These are phyloP conservation scores for Tolypocladium inflatum DNA, from an alignment of 2,329 filamentous ascomycete genomes.

Conservation along the genomic window DNA sequence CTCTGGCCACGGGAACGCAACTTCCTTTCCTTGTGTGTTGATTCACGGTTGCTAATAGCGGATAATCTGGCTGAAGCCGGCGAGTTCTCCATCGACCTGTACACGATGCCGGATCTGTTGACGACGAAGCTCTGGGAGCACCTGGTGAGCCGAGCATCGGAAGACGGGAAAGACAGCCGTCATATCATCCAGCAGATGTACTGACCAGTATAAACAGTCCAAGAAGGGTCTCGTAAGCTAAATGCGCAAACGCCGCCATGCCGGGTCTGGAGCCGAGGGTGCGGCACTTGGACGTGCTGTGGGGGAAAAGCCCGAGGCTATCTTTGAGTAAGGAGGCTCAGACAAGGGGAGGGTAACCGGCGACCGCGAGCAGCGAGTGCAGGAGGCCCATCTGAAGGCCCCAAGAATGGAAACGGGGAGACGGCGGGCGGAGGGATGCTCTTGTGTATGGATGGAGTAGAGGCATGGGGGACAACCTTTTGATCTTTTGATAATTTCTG, in stretches of 20 bases:
- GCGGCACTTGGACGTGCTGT: not conserved
- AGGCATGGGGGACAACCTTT: not conserved
- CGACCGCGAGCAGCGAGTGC: not conserved
- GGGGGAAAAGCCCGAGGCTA: not conserved
- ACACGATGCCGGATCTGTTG: slow-evolving; percentile 84
- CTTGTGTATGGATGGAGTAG: not conserved
- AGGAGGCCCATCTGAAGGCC: not conserved
- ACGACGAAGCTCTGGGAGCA: slow-evolving; percentile 97
- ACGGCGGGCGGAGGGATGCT: not conserved
- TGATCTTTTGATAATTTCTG: not conserved
- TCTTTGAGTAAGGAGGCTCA: not conserved
- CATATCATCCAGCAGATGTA: not conserved
- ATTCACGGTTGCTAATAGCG: slow-evolving; percentile 20
- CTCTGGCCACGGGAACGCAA: not conserved
- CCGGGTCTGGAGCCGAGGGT: not conserved
- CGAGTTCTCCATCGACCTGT: slow-evolving; percentile 96
- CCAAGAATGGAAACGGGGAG: not conserved
- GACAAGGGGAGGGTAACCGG: not conserved
- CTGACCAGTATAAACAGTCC: slow-evolving; percentile 13
- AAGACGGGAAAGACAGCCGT: not conserved
- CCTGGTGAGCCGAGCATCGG: slow-evolving; percentile 30
- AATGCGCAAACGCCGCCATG: slow-evolving; percentile 1
- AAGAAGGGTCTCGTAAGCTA: slow-evolving; percentile 32
- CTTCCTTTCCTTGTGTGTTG: slow-evolving; percentile 18
- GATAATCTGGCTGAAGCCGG: slow-evolving; percentile 51